Evolutionary conservation across 2,329 filamentous ascomycete genomes (phyloP), one percentile per base, ranked within the genome.

Genomic region (Rachicladosporium sp.): DNA sequence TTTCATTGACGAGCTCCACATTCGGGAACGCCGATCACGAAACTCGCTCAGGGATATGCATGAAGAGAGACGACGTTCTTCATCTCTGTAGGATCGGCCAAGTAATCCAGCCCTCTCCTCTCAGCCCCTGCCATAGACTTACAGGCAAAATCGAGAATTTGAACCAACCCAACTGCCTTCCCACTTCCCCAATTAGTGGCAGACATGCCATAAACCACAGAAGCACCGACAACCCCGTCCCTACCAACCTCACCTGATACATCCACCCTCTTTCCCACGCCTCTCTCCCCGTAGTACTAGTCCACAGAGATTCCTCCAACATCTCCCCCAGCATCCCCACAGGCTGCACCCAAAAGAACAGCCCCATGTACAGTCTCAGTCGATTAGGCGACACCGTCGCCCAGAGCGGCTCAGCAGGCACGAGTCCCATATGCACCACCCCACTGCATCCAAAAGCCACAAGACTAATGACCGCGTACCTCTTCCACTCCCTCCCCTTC

Each of bases 301-400:
- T 32, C 12, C 48, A 12, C 5, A 35, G 5, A 9, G 43, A 34
- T 7, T 42, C 46, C 10, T 46, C 36, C 4, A 44, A 31, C 19
- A 41, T 38, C 43, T 57, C 54, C 5, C 43, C 13, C 13, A 53
- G 29, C 8, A 57, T 50, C 1, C 43, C 53, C 3, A 52, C 4
- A n/a, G 50, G 46, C 41, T 57, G 54, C 23, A 51, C 29, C 50
- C 48, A 54, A 40, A 57, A 57, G 42, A 57, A 57, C 0, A 32
- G 41, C 4, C 43, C 44, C 4, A 54, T 36, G 11, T 29, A 38
- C 12, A 44, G 10, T 13, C 48, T 42, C 21, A 54, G 38, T 19
- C 13, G 31, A 31, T 29, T 32, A 4, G 38, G 41, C 8, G 19
- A 21, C 6, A 38, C 13, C n/a, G 33, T 41, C 10, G 43, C 43